These are phyloP conservation scores for Cutaneotrichosporon cyanovorans DNA, from an alignment of 1,284 basidiomycete species.

Conservation along the genomic window DNA sequence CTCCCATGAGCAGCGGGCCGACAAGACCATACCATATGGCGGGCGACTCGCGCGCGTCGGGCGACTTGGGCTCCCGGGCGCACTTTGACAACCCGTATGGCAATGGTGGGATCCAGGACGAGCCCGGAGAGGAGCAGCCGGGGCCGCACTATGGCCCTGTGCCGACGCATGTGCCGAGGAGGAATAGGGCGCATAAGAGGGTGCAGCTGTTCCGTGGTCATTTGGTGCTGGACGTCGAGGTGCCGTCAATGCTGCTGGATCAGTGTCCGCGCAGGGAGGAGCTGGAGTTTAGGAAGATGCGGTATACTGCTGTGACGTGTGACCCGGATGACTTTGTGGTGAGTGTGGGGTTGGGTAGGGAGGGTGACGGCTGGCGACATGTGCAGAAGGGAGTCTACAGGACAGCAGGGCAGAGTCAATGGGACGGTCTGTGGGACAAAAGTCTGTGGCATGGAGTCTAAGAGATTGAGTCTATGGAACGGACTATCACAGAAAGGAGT, in stretches of 20 bases:
- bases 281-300: conserved; percentile 89
- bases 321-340: conserved; percentile 80
- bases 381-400: too few relatives aligned
- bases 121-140: too few relatives aligned
- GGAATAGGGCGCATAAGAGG: conserved; percentile 85
- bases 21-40: neutral
- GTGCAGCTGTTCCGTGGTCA: conserved; percentile 88
- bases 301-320: conserved; percentile 86
- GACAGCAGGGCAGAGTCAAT: too few relatives aligned
- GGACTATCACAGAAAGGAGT: too few relatives aligned
- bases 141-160: conserved; percentile 62
- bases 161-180: conserved; percentile 72
- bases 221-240: conserved; percentile 76
- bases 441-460: too few relatives aligned
- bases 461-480: too few relatives aligned
- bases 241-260: conserved; percentile 75
- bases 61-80: conserved; percentile 1
- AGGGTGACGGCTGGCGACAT: too few relatives aligned
- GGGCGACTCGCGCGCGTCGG: neutral
- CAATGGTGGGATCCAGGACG: neutral
- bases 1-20: too few relatives aligned
- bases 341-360: too few relatives aligned
- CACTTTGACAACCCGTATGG: conserved; percentile 15
- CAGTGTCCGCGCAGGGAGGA: conserved; percentile 67
- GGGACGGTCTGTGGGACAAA: too few relatives aligned